These are phyloP conservation scores for Bonia amplexicaulis DNA, from an alignment of 176 grass and related monocot species.

Conservation along the genomic window DNA sequence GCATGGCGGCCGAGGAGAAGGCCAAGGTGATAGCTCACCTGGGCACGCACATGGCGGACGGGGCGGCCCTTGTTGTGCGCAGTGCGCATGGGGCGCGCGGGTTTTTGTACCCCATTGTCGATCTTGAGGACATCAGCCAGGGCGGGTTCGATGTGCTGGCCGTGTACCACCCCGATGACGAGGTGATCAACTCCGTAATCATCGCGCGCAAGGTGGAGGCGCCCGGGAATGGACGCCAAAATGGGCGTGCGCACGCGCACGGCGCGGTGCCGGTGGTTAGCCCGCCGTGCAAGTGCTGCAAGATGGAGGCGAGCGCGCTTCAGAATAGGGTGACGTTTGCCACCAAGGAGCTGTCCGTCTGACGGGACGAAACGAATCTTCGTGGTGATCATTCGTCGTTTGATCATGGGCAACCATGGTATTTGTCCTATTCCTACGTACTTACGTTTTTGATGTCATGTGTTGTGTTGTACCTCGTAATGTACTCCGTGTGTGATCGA, in stretches of 20 bases:
- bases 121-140: constrained; percentile 25
- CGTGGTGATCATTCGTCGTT: background rate
- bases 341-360: background rate
- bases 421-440: background rate
- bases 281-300: constrained; percentile 32
- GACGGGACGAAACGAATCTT: background rate
- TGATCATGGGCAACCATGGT: background rate
- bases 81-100: constrained; percentile 70
- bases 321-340: constrained; percentile 24
- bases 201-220: constrained; percentile 36
- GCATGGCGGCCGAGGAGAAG: constrained; percentile 61
- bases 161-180: constrained; percentile 53
- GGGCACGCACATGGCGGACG: constrained; percentile 47
- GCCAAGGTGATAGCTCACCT: constrained; percentile 48
- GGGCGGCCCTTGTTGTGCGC: constrained; percentile 46
- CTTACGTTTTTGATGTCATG: background rate
- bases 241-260: background rate
- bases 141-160: constrained; percentile 59
- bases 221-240: background rate
- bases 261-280: constrained; percentile 3
- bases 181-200: constrained; percentile 62
- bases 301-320: background rate
- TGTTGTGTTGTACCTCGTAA: background rate
- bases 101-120: constrained; percentile 74
- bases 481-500: background rate